Evolutionary conservation across 2,329 filamentous ascomycete genomes (phyloP), one percentile per base, ranked within the genome.

Genomic region (Beauveria rudraprayagi): DNA sequence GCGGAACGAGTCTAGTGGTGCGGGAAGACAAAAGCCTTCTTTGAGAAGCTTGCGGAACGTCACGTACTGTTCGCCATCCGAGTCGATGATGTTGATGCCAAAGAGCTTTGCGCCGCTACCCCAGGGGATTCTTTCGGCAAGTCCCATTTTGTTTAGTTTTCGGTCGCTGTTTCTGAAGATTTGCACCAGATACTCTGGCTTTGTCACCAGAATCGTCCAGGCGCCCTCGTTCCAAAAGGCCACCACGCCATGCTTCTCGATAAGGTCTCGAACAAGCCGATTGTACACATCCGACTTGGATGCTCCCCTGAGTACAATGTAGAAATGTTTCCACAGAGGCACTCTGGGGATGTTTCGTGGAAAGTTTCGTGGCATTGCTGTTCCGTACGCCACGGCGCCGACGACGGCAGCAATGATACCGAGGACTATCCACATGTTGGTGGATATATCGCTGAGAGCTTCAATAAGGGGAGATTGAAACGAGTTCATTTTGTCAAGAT

Each of bases 21-120:
- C 47, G 17, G 47, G 48, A 3, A 44, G 47, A 6, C 40, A 44
- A 5, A 60, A 44, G 22, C 56, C 56, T 17, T 43, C 37, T 11
- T 52, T 60, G 37, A 60, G 34, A 5, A 52, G 47, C 26, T 60
- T 60, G 40, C 47, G 37, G 16, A 60, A 60, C 3, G 34, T 46
- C 1, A 34, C 40, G n/a, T 52, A 46, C 5, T 34, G 56, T 19
- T 52, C 56, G 14, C 26, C 56, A n/a, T 60, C 56, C 5, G 56
- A 60, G 40, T 52, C 56, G 28, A 60, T 60, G 9, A 60, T 30
- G 19, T 60, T 60, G 37, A 44, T 37, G 17, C 56, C 56, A 46
- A 60, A 60, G 3, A 60, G 26, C 47, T 44, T 51, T 7, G 56
- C 48, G 14, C 37, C 56, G n/a, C 34, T 53, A 2, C 56, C 34